Evolutionary conservation across 176 grass and related monocot species (phyloP).

Genomic region (Thalia dealbata): DNA sequence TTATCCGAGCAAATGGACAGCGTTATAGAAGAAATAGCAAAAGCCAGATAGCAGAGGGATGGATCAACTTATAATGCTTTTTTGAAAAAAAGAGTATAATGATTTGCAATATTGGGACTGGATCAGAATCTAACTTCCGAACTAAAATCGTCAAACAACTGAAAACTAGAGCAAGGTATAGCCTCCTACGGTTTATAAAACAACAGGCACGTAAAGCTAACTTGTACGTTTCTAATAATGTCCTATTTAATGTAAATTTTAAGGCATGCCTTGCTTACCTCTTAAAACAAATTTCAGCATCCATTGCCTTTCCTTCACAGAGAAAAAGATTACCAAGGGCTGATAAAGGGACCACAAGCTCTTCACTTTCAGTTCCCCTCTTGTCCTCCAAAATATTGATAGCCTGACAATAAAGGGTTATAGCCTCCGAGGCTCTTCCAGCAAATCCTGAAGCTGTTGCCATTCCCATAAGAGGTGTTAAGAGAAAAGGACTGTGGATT

Average conservation of each 20-base stretch:
- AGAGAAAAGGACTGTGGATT: constrained; percentile 21
- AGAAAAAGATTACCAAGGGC: constrained; percentile 30
- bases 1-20: too few species aligned
- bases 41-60: neutral
- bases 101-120: neutral
- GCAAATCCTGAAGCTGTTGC: constrained; percentile 27
- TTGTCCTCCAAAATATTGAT: constrained; percentile 32
- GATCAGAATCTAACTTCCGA: neutral
- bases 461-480: constrained; percentile 33
- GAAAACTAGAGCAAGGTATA: neutral
- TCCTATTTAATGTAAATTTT: neutral
- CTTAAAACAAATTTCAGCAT: constrained; percentile 25
- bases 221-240: neutral
- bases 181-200: neutral
- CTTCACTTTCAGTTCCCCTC: constrained; percentile 20
- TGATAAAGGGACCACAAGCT: constrained; percentile 24
- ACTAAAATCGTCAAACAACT: neutral
- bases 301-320: constrained; percentile 24
- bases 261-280: constrained; percentile 6
- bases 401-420: constrained; percentile 28
- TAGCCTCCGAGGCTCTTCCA: constrained; percentile 25
- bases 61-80: neutral
- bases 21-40: neutral
- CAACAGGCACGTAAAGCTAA: neutral
- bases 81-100: neutral